Evolutionary conservation across 2,329 filamentous ascomycete species (phyloP).

Genomic region (Xylaria sp.): DNA sequence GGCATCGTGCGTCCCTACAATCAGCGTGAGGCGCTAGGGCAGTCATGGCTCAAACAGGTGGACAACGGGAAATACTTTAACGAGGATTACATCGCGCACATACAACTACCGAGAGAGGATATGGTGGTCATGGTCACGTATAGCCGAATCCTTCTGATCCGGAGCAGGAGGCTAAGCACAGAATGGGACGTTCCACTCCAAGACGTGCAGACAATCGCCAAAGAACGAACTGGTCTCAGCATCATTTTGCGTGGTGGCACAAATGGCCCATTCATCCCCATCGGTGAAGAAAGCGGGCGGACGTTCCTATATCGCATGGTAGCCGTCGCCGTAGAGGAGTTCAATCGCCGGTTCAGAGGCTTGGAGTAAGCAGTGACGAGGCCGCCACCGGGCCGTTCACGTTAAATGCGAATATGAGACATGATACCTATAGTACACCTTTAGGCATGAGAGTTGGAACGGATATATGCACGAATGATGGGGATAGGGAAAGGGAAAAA

Average conservation of each 20-base stretch:
- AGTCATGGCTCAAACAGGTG: constrained; percentile 98
- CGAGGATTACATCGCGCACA: constrained; percentile 95
- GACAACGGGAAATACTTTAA: constrained; percentile 99
- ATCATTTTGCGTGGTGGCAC: constrained; percentile 88
- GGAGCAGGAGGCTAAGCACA: constrained; percentile 83
- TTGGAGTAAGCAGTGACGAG: constrained; percentile 49
- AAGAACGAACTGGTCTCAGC: constrained; percentile 94
- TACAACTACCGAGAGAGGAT: constrained; percentile 90
- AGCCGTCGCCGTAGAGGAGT: constrained; percentile 73
- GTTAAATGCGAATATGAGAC: neutral
- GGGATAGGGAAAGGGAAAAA: neutral
- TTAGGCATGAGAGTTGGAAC: neutral
- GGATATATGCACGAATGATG: neutral
- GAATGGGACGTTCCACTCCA: constrained; percentile 98
- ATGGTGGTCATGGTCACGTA: constrained; percentile 92
- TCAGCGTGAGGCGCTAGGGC: constrained; percentile 92
- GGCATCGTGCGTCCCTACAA: constrained; percentile 95
- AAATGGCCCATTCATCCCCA: constrained; percentile 94
- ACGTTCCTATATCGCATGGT: constrained; percentile 74
- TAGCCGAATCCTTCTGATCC: constrained; percentile 87
- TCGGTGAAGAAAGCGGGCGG: constrained; percentile 83
- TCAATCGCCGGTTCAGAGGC: constrained; percentile 69
- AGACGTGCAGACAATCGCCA: constrained; percentile 95
- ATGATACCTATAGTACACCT: neutral
- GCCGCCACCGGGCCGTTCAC: neutral